Evolutionary conservation across 306 rosid genomes (phyloP), one percentile per base, ranked within the genome.

Genomic region (Sesbania bispinosa): DNA sequence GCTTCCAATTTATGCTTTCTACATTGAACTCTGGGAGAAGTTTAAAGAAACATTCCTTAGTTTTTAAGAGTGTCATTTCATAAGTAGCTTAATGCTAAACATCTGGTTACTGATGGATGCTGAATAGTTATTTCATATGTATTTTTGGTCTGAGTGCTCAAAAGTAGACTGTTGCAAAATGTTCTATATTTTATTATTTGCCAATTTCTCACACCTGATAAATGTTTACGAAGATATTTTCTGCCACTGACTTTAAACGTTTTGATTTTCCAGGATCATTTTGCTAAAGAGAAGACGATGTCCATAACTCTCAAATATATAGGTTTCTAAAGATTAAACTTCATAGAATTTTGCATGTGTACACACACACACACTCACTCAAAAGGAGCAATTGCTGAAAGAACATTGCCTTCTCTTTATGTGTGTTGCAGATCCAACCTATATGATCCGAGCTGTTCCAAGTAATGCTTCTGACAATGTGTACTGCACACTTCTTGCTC

Each of bases 381-480:
- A n/a, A 41, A 79, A 32, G 21, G 13, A 60, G n/a, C 13, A 16
- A 16, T 16, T 57, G 9, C 29, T 15, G 20, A 71, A 38, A 54
- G 41, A 51, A 15, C 53, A 45, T 21, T 27, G 14, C 42, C 3
- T 36, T 58, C 23, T 54, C 52, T 20, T 55, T 60, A n/a, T 36
- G 19, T 67, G 15, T 48, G 52, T 38, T 48, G 81, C 97, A 93
- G 98, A 93, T 84, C 98, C 98, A 13, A 93, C 98, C 7, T 93
- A 90, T 41, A 93, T 90, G 98, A 85, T 93, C 73, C 86, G 98
- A 80, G 98, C 98, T 9, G 51, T 93, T 81, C 98, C 97, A 1
- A 81, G 98, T 78, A 93, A 85, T 50, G 98, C 96, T 36, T 90
- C 98, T 1, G 96, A 93, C 80, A 93, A 93, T 24, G 97, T 93